Evolutionary conservation across 805 yeast species (phyloP), one percentile per base, ranked within the genome.

Genomic region (Candida hungchunana): DNA sequence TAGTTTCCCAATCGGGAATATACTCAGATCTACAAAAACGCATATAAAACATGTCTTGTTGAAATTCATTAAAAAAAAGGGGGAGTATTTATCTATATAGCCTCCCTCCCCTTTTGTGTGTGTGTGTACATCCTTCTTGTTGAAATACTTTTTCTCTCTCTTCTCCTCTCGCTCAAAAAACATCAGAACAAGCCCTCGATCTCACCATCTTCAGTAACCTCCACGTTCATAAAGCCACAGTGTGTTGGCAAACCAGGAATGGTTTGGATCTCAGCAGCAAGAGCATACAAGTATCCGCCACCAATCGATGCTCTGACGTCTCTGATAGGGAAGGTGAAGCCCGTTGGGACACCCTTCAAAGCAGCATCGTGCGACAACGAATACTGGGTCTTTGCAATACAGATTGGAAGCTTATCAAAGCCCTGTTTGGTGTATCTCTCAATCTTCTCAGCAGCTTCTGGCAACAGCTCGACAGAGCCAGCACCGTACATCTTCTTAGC

Each of bases 201-300:
- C 54, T 83, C 85, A 39, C 89, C 90, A 44, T 82, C 75, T 27
- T 79, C 86, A 53, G 77, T 73, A 34, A 83, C 87, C 62, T 83
- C 93, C 34, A 83, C 87, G 51, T 83, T 82, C 90, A 83, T 83
- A 63, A 78, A 83, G 27, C 94, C 93, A 58, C 85, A 78, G 56
- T 82, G 84, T 5, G 94, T 83, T 39, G 93, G 85, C 58, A 83
- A 70, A 42, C 94, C 93, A 18, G 94, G 94, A 52, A 83, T 83
- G 29, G 94, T 83, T 68, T 79, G 85, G 54, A 83, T 83, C 60
- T 82, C 89, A 36, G 87, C 93, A 5, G 94, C 93, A 51, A 83
- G 68, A 6, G 90, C 93, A 55, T 82, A 83, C 60, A 83, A 69
- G 62, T 83, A 83, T 4, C 93, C 93, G 24, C 93, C 93, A 63